Evolutionary conservation across 2,329 filamentous ascomycete species (phyloP).

Genomic region (Microascus cirrosus): DNA sequence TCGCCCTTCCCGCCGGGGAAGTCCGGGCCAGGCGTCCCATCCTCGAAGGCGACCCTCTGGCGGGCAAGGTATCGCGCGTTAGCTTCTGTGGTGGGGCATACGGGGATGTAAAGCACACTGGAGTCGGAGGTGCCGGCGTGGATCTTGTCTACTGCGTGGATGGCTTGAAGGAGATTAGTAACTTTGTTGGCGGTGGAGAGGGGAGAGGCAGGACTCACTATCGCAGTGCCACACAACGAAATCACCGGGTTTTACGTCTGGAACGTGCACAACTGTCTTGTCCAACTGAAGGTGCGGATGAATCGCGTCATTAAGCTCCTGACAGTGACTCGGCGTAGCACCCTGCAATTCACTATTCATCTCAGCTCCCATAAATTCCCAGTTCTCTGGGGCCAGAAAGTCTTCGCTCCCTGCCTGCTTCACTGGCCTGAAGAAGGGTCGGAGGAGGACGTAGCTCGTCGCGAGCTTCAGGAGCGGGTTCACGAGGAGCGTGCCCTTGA

Average conservation of each 20-base stretch:
- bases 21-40: constrained; percentile 57
- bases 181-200: not conserved
- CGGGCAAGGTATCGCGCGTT: constrained; percentile 62
- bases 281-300: constrained; percentile 63
- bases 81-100: constrained; percentile 65
- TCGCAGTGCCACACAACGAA: constrained; percentile 83
- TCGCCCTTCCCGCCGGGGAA: constrained; percentile 66
- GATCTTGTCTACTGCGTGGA: constrained; percentile 74
- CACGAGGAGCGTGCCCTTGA: constrained; percentile 61
- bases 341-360: constrained; percentile 57
- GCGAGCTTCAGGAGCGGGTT: constrained; percentile 66
- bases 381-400: constrained; percentile 31
- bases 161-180: constrained; percentile 21
- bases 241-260: constrained; percentile 59
- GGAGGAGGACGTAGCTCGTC: constrained; percentile 69
- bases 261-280: constrained; percentile 59
- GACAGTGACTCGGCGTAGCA: constrained; percentile 55
- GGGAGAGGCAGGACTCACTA: constrained; percentile 22
- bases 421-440: constrained; percentile 66
- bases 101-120: constrained; percentile 81
- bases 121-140: constrained; percentile 65
- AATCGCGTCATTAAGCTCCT: constrained; percentile 56
- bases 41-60: constrained; percentile 60
- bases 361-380: constrained; percentile 27
- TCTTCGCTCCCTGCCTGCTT: constrained; percentile 45